Percentiles rank a stretch among this genome's conserved stretches.
Evolutionary conservation across 805 yeast species (phyloP).

Genomic region (Lipomyces spencermartinsiae): DNA sequence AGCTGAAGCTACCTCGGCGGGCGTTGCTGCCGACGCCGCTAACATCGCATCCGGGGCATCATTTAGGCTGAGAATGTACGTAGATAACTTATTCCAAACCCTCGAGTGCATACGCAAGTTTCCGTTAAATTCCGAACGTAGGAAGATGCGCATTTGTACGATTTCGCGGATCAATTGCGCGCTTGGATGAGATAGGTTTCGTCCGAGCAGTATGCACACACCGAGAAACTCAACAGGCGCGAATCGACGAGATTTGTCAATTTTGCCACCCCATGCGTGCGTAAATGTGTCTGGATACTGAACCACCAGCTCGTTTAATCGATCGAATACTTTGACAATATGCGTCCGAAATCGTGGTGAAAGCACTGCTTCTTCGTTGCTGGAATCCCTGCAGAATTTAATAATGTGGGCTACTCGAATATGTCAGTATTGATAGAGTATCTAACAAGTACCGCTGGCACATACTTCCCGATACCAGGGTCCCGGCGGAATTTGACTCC

Average conservation of each 20-base stretch:
- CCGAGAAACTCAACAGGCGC: constrained; percentile 9
- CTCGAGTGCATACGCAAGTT: no score
- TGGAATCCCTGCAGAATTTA: neutral
- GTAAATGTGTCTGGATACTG: constrained; percentile 1
- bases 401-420: neutral
- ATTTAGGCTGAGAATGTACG: no score
- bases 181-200: neutral
- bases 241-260: neutral
- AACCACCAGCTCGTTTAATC: neutral
- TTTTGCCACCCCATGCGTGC: neutral
- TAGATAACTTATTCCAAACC: no score
- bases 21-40: no score
- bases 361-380: neutral
- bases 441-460: neutral
- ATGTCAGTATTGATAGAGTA: neutral
- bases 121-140: neutral
- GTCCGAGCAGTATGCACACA: neutral
- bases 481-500: neutral
- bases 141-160: neutral
- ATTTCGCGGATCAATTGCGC: neutral
- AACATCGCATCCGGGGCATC: no score
- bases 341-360: neutral
- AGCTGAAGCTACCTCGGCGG: no score
- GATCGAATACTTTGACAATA: neutral
- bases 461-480: neutral